Evolutionary conservation across 805 yeast species (phyloP).

Genomic region (Hemisphaericaspora nanyangensis): DNA sequence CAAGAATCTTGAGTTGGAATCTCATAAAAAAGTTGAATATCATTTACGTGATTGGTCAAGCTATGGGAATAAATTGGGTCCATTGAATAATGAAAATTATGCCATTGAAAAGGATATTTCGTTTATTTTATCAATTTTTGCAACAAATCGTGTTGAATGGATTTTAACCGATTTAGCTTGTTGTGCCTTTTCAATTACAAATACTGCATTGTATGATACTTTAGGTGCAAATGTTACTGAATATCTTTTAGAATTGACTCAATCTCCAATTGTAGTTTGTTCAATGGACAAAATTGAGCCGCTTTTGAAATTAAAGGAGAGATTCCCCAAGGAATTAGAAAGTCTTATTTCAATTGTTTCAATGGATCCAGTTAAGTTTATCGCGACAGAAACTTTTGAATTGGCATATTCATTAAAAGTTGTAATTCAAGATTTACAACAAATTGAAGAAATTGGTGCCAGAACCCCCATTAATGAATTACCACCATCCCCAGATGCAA

Average conservation of each 20-base stretch:
- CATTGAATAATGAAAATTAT: conserved; percentile 4
- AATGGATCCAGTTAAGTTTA: conserved; percentile 39
- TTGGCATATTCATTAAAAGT: conserved; percentile 21
- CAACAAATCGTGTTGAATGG: conserved; percentile 38
- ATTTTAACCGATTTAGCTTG: conserved; percentile 33
- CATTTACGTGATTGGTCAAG: conserved; percentile 14
- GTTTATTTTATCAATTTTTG: conserved; percentile 30
- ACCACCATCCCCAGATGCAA: conserved; percentile 29
- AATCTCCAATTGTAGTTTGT: conserved; percentile 46
- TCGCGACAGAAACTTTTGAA: conserved; percentile 13
- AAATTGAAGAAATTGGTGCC: conserved; percentile 38
- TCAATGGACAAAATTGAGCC: conserved; percentile 48
- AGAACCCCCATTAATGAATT: conserved; percentile 19
- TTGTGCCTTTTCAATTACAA: conserved; percentile 28
- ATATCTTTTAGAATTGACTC: conserved; percentile 30
- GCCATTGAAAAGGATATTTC: conserved; percentile 20
- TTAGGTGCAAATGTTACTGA: conserved; percentile 33
- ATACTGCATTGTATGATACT: conserved; percentile 40
- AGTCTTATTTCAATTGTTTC: conserved; percentile 51
- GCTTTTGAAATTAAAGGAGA: conserved; percentile 44
- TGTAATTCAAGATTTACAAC: conserved; percentile 29
- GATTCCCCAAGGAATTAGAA: conserved; percentile 26
- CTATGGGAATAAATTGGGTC: conserved; percentile 9
- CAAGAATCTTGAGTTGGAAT: conserved; percentile 9
- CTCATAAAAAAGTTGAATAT: conserved; percentile 15